Evolutionary conservation across 441 rosid genomes (phyloP).

Genomic region (Brassica hybrid): DNA sequence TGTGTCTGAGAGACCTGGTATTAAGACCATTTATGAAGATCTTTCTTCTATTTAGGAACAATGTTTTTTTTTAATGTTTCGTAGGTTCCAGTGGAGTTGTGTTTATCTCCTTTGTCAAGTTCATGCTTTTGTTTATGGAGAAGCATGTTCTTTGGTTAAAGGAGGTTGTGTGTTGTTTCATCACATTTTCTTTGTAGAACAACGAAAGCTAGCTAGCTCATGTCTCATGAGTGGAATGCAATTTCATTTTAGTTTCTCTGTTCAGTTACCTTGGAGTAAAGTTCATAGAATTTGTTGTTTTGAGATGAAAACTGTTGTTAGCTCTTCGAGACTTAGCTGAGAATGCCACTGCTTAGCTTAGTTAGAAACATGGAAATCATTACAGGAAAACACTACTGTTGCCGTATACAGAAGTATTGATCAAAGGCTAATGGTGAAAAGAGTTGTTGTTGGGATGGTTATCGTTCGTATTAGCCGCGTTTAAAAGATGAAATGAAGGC

Average conservation of each 20-base stretch:
- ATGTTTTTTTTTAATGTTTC: constrained; percentile 11
- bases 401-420: constrained; percentile 67
- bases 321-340: constrained; percentile 83
- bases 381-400: constrained; percentile 82
- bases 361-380: constrained; percentile 97
- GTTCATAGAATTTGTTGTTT: constrained; percentile 1
- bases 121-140: too few relatives aligned
- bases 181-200: too few relatives aligned
- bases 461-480: constrained; percentile 68
- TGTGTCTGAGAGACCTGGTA: constrained; percentile 92
- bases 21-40: constrained; percentile 96
- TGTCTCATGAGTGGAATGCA: constrained; percentile 43
- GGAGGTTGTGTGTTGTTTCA: too few relatives aligned
- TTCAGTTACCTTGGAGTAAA: constrained; percentile 5
- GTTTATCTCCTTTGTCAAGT: constrained; percentile 25
- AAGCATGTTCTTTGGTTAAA: too few relatives aligned
- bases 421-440: constrained; percentile 81
- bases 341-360: constrained; percentile 81
- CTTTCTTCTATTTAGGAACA: constrained; percentile 77
- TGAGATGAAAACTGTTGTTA: constrained; percentile 46
- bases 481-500: constrained; percentile 75
- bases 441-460: constrained; percentile 67
- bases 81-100: constrained; percentile 34
- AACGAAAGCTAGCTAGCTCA: constrained; percentile 30
- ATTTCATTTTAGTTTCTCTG: constrained; percentile 8